Conservation (phyloP, 208 protist genomes). For the Trichomonas vaginalis region DNA sequence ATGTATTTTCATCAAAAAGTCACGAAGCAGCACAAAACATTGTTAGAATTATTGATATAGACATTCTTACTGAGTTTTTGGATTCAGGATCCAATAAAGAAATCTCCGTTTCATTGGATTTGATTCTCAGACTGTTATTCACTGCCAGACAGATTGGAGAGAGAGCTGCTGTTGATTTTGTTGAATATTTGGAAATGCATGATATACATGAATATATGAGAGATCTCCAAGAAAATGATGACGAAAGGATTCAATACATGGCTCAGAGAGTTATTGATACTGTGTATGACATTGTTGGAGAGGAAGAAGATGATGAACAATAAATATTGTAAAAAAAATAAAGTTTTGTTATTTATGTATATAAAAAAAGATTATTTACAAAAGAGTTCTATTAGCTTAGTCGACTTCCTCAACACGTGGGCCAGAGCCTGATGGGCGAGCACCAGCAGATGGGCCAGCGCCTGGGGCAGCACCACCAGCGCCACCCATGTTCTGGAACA, state of each 20-base stretch:
- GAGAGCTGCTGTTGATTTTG: not conserved
- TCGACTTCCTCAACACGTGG: not conserved
- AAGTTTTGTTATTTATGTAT: too few relatives aligned
- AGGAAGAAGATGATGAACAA: too few relatives aligned
- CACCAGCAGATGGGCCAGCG: not conserved
- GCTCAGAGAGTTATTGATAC: not conserved
- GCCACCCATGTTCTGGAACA: slow-evolving; percentile 12
- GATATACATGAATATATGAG: not conserved
- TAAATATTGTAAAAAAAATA: too few relatives aligned
- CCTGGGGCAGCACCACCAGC: not conserved
- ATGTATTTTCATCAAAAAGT: not conserved
- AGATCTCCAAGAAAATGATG: not conserved
- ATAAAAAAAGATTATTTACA: too few relatives aligned
- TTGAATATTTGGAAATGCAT: not conserved
- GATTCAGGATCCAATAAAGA: not conserved
- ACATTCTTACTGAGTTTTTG: not conserved
- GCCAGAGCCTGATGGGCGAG: not conserved
- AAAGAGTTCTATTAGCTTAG: slow-evolving; percentile 51
- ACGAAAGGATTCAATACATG: not conserved
- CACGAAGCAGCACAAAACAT: not conserved
- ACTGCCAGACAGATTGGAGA: not conserved
- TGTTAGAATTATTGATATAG: not conserved
- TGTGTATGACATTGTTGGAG: not conserved
- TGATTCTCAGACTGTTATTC: not conserved
- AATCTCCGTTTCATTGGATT: not conserved